Percentiles rank a stretch among this genome's conserved stretches.
phyloP scores from a whole-genome alignment of 768 basidiomycete genomes.

The Russula compacta region DNA sequence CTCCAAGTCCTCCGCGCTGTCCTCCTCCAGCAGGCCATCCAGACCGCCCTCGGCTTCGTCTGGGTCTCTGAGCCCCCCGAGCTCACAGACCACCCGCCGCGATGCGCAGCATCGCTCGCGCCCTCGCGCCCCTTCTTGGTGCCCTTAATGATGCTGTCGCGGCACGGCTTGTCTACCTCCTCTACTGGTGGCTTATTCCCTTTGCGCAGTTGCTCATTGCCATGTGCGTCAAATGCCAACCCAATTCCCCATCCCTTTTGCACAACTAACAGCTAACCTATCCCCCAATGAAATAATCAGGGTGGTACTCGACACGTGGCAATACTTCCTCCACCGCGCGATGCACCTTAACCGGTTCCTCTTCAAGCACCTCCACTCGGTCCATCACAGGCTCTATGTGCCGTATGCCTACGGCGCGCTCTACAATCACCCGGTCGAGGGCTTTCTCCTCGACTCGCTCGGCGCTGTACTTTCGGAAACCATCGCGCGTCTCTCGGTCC shows the following conservation, averaged over 20 bases:
- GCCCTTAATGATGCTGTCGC: constrained; percentile 32
- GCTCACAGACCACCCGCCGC: constrained; percentile 25
- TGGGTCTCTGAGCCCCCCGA: constrained; percentile 44
- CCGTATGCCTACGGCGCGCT: constrained; percentile 95
- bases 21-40: constrained; percentile 75
- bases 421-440: constrained; percentile 96
- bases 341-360: constrained; percentile 90
- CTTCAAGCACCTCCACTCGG: constrained; percentile 86
- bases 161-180: constrained; percentile 40
- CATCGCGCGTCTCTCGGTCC: constrained; percentile 55
- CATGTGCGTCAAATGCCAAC: constrained; percentile 51
- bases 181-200: constrained; percentile 95
- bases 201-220: constrained; percentile 60
- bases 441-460: constrained; percentile 78
- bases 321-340: constrained; percentile 88
- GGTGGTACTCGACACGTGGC: constrained; percentile 95
- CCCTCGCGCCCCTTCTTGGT: constrained; percentile 13
- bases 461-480: constrained; percentile 74
- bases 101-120: not conserved
- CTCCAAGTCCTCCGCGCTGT: constrained; percentile 71
- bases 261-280: not conserved
- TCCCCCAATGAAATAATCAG: constrained; percentile 31
- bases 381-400: constrained; percentile 93
- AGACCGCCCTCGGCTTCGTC: constrained; percentile 64
- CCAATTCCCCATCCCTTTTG: not conserved